Evolutionary conservation across 805 yeast genomes (phyloP).

Genomic region (Candida fluviatilis): DNA sequence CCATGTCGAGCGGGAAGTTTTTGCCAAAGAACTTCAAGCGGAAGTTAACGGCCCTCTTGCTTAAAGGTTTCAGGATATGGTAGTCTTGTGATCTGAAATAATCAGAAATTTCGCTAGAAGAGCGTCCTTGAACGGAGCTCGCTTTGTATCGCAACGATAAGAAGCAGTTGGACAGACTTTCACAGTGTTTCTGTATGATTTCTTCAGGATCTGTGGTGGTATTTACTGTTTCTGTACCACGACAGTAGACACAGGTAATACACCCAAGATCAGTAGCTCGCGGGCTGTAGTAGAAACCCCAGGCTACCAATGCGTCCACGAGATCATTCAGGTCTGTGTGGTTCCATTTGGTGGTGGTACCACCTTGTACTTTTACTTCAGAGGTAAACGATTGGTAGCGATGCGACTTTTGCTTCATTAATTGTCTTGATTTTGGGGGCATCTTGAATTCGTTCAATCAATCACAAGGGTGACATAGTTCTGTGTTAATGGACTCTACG

Average conservation of each 20-base stretch:
- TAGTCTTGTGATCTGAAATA: background rate
- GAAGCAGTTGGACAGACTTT: background rate
- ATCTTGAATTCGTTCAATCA: slow-evolving; percentile 4
- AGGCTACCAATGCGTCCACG: slow-evolving; percentile 39
- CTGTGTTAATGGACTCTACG: no score
- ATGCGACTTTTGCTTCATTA: slow-evolving; percentile 18
- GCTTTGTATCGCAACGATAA: slow-evolving; percentile 1
- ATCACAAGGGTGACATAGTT: no score
- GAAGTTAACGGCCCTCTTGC: slow-evolving; percentile 22
- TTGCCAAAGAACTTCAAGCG: slow-evolving; percentile 38
- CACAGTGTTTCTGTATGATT: background rate
- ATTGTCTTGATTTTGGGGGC: slow-evolving; percentile 8
- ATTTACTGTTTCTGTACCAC: slow-evolving; percentile 18
- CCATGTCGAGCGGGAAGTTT: slow-evolving; percentile 44
- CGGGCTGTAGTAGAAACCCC: slow-evolving; percentile 62
- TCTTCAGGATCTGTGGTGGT: background rate
- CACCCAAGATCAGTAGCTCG: slow-evolving; percentile 42
- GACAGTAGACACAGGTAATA: slow-evolving; percentile 57
- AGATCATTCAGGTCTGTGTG: slow-evolving; percentile 6
- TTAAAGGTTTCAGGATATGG: slow-evolving; percentile 18
- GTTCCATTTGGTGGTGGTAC: slow-evolving; percentile 6
- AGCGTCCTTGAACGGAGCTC: background rate
- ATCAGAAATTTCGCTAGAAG: background rate
- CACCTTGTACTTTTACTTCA: slow-evolving; percentile 13
- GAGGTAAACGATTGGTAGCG: slow-evolving; percentile 20